These are phyloP conservation scores for Penstemon barbatus DNA, from an alignment of 257 asterid species.

Conservation along the genomic window DNA sequence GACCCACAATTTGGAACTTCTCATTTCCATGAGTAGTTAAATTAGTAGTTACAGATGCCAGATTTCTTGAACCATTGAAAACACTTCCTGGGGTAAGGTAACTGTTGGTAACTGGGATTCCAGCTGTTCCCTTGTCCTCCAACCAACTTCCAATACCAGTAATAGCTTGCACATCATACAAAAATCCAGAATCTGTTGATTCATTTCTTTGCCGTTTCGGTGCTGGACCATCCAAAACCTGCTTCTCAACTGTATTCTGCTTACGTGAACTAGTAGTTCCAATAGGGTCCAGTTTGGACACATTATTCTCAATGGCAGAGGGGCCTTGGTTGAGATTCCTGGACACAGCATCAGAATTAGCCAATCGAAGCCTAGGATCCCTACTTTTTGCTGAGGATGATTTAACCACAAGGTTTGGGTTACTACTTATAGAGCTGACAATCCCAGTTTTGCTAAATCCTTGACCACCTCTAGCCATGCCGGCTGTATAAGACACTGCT, in stretches of 20 bases:
- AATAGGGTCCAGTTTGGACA: constrained; percentile 43
- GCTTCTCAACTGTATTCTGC: constrained; percentile 59
- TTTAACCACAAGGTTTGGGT: constrained; percentile 43
- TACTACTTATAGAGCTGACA: constrained; percentile 39
- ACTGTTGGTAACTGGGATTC: constrained; percentile 30
- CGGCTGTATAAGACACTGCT: constrained; percentile 43
- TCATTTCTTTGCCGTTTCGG: constrained; percentile 68
- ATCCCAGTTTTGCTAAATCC: constrained; percentile 36
- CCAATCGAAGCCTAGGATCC: constrained; percentile 92
- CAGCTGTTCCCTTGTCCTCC: constrained; percentile 46
- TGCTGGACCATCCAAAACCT: constrained; percentile 56
- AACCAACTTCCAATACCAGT: constrained; percentile 52
- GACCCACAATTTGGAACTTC: constrained; percentile 31
- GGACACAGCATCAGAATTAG: constrained; percentile 48
- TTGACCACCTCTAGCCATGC: constrained; percentile 38
- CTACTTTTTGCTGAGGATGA: constrained; percentile 63
- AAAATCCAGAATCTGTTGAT: constrained; percentile 25
- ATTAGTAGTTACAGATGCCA: constrained; percentile 32
- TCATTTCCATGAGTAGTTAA: constrained; percentile 34
- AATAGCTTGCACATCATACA: constrained; percentile 27
- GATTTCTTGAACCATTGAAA: constrained; percentile 30
- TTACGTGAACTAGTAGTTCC: constrained; percentile 50
- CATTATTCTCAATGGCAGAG: constrained; percentile 39
- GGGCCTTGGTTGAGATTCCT: constrained; percentile 29
- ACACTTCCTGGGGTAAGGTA: constrained; percentile 25